Conservation (phyloP, 768 basidiomycete genomes). For the Gyrodon lividus region DNA sequence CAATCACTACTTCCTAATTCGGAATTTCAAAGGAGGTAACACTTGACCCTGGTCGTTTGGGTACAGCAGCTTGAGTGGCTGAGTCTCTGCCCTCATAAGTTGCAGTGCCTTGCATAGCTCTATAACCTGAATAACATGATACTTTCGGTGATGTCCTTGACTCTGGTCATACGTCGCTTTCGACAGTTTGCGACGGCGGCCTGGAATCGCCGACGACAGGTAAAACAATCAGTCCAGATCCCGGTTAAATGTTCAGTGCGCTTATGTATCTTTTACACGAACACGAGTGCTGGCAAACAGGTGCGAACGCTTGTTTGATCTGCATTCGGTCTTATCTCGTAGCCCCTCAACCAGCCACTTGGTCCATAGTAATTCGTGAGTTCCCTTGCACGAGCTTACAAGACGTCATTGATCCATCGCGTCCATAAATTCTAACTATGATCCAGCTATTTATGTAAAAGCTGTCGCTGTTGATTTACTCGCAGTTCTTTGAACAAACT, state of each 20-base stretch:
- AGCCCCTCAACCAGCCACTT: background rate
- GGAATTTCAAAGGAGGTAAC: slow-evolving; percentile 6
- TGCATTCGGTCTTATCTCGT: background rate
- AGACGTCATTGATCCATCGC: too few species aligned
- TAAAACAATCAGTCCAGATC: slow-evolving; percentile 6
- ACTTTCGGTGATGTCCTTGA: background rate
- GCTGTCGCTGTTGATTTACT: too few species aligned
- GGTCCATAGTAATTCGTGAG: background rate
- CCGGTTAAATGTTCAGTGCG: background rate
- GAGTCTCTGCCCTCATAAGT: slow-evolving; percentile 3
- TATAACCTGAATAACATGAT: background rate
- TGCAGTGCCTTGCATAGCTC: slow-evolving; percentile 10
- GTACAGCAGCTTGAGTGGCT: background rate
- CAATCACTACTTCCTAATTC: slow-evolving; percentile 5
- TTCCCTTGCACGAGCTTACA: background rate
- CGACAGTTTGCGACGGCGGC: background rate
- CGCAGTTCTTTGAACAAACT: too few species aligned
- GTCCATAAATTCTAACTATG: too few species aligned
- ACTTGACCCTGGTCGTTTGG: slow-evolving; percentile 16
- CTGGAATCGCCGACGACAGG: slow-evolving; percentile 1
- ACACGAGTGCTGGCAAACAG: background rate
- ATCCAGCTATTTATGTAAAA: too few species aligned
- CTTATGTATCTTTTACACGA: too few species aligned
- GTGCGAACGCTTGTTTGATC: background rate
- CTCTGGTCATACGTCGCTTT: background rate